A percentile compares a stretch with the other conserved stretches of the same genome.
Conservation (phyloP, 1,284 basidiomycete species). For the Sanghuangporus weigelae region DNA sequence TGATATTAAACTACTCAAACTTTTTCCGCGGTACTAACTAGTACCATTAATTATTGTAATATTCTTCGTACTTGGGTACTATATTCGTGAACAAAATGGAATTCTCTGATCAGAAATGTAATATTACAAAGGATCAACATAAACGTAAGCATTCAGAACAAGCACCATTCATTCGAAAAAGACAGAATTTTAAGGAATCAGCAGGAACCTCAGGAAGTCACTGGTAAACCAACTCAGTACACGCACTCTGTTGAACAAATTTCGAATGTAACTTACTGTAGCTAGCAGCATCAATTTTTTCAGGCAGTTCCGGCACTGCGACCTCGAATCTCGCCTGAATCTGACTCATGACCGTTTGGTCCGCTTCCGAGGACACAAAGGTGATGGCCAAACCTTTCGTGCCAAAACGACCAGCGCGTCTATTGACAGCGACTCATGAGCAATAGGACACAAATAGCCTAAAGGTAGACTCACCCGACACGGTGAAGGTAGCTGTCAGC, state of each 20-base stretch:
- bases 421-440: slow-evolving; percentile 23
- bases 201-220: slow-evolving; percentile 33
- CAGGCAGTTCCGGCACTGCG: slow-evolving; percentile 88
- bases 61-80: no score
- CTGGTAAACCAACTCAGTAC: slow-evolving; percentile 20
- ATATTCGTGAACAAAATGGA: background rate
- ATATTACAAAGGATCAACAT: background rate
- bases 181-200: slow-evolving; percentile 1
- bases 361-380: slow-evolving; percentile 88
- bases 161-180: background rate
- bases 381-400: slow-evolving; percentile 99
- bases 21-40: background rate
- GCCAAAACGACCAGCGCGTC: slow-evolving; percentile 97
- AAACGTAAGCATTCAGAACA: background rate
- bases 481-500: slow-evolving; percentile 98
- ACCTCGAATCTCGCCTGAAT: slow-evolving; percentile 94
- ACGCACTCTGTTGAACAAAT: slow-evolving; percentile 1
- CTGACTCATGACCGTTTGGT: slow-evolving; percentile 88
- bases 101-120: background rate
- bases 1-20: background rate
- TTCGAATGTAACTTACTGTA: slow-evolving; percentile 59
- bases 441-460: background rate
- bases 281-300: slow-evolving; percentile 83
- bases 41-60: background rate
- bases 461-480: slow-evolving; percentile 64